Percentiles rank a stretch among this genome's conserved stretches.
Conservation (phyloP, 2,329 filamentous ascomycete species). For the Aspergillaceae sp. region DNA sequence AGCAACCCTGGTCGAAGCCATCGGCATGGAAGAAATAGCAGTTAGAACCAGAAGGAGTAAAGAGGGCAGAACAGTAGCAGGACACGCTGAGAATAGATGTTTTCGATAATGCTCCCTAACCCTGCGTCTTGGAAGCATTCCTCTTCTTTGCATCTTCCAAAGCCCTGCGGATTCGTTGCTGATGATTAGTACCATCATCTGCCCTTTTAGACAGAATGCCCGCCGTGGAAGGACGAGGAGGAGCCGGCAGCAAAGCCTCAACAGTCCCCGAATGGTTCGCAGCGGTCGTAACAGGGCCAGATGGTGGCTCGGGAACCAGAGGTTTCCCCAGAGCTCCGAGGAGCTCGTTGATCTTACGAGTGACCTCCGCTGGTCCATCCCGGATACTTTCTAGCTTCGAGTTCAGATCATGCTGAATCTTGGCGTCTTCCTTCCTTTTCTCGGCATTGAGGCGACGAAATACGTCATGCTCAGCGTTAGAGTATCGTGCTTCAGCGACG, state of each 20-base stretch:
- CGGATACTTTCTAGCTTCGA: conserved; percentile 36
- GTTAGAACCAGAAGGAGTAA: background rate
- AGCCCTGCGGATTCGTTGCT: conserved; percentile 41
- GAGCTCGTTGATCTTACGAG: conserved; percentile 30
- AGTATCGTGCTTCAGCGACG: conserved; percentile 44
- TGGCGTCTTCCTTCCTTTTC: conserved; percentile 42
- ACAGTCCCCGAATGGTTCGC: no score
- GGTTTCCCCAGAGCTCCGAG: conserved; percentile 27
- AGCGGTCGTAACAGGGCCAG: conserved; percentile 2
- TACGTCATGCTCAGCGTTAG: conserved; percentile 34
- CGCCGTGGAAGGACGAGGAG: conserved; percentile 17
- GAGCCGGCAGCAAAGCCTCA: conserved; percentile 3
- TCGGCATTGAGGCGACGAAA: conserved; percentile 38
- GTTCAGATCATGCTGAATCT: conserved; percentile 35
- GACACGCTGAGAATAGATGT: no score
- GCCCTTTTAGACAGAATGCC: conserved; percentile 7
- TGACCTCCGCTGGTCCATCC: conserved; percentile 30
- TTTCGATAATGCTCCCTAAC: conserved; percentile 2
- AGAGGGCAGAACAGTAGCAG: background rate
- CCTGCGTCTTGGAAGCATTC: conserved; percentile 34
- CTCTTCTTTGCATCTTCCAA: conserved; percentile 48
- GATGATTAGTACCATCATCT: conserved; percentile 34
- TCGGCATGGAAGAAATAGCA: background rate
- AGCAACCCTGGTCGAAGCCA: background rate
- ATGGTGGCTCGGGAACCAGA: conserved; percentile 12